Evolutionary conservation across 805 yeast genomes (phyloP).

Genomic region (Barnettozyma sucrosica): DNA sequence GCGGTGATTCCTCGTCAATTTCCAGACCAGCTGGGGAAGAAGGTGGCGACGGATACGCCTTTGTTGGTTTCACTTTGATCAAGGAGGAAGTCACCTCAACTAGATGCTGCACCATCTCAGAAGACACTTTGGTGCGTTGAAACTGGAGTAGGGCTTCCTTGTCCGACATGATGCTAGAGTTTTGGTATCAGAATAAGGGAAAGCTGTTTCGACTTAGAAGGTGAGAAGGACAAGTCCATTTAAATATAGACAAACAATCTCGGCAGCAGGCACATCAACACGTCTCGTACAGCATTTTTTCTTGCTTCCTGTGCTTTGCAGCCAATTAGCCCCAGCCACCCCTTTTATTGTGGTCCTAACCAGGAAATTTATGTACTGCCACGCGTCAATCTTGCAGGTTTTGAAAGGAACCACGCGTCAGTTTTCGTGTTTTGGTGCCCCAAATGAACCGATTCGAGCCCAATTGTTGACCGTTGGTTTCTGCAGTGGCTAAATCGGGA

Average conservation of each 20-base stretch:
- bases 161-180: slow-evolving; percentile 31
- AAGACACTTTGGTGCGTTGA: slow-evolving; percentile 47
- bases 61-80: slow-evolving; percentile 36
- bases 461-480: neutral
- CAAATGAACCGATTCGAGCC: too few relatives aligned
- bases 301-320: neutral
- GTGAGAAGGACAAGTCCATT: neutral
- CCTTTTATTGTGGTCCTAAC: neutral
- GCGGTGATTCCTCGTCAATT: neutral
- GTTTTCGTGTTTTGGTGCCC: neutral
- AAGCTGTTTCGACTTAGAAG: too few relatives aligned
- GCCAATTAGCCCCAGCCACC: neutral
- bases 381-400: neutral
- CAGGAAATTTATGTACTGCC: neutral
- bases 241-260: too few relatives aligned
- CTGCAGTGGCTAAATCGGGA: neutral
- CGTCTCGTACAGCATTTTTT: neutral
- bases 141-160: slow-evolving; percentile 47
- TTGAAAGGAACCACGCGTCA: neutral
- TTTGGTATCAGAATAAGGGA: neutral
- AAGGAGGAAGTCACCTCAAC: slow-evolving; percentile 55
- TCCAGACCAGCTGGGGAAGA: slow-evolving; percentile 27
- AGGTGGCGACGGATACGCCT: slow-evolving; percentile 34
- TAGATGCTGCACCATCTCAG: slow-evolving; percentile 52
- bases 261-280: neutral